Conservation (phyloP, 176 grass and related monocot species). For the Carex cristatella region DNA sequence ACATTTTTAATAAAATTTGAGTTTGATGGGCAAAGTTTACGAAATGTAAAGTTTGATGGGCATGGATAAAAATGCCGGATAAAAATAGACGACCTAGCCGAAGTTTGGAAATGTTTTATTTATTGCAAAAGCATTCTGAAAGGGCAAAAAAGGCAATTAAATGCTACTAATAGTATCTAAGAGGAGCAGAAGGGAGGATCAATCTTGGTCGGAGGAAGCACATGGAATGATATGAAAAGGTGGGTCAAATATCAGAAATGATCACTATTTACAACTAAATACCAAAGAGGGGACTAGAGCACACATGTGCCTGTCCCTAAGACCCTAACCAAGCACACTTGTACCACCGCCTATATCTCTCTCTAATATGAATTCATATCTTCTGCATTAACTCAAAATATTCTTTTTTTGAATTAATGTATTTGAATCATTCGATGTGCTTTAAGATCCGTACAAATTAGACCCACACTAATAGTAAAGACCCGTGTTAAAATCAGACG, state of each 20-base stretch:
- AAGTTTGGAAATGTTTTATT: not conserved
- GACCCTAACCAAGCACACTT: not conserved
- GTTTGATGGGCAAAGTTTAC: too few species aligned
- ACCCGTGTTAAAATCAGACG: too few species aligned
- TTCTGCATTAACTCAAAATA: too few species aligned
- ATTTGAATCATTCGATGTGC: too few species aligned
- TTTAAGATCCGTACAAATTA: too few species aligned
- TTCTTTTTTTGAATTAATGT: too few species aligned
- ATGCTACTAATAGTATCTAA: not conserved
- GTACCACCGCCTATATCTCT: not conserved
- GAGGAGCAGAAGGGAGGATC: not conserved
- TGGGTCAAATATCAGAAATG: not conserved
- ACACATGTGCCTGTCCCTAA: not conserved
- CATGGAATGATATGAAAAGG: not conserved
- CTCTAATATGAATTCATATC: not conserved
- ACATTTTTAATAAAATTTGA: too few species aligned
- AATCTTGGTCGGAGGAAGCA: slow-evolving; percentile 8
- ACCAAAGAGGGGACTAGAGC: not conserved
- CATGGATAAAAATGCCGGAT: not conserved
- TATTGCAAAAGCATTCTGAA: not conserved
- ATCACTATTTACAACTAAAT: not conserved
- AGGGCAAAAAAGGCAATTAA: not conserved
- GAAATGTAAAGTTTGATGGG: too few species aligned
- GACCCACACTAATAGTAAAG: too few species aligned
- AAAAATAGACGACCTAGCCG: not conserved